Evolutionary conservation across 768 basidiomycete species (phyloP).

Genomic region (Gyrodon lividus): DNA sequence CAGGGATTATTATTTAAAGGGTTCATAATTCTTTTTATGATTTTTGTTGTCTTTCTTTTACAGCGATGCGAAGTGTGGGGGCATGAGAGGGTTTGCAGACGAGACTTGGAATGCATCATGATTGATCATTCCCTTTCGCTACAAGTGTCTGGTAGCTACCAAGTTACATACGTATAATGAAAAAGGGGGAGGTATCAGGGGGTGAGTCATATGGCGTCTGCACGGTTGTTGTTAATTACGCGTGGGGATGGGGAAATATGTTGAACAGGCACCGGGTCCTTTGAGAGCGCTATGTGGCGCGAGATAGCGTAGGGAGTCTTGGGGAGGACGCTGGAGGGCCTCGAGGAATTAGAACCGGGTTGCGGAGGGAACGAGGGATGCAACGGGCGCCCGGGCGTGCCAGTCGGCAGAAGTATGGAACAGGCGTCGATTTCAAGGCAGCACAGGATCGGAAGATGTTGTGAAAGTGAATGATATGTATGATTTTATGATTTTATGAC

Average conservation of each 20-base stretch:
- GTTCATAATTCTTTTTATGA: not conserved
- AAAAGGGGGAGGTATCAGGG: not conserved
- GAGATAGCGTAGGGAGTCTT: not conserved
- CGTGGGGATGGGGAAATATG: not conserved
- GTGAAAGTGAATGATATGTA: not conserved
- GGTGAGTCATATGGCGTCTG: not conserved
- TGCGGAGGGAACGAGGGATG: not conserved
- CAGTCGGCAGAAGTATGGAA: slow-evolving; percentile 4
- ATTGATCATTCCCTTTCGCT: not conserved
- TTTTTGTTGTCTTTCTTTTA: not conserved
- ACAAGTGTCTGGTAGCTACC: not conserved
- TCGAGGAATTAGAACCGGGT: no score
- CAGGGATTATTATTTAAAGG: not conserved
- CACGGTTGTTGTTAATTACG: not conserved
- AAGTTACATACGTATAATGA: not conserved
- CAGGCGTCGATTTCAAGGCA: slow-evolving; percentile 1
- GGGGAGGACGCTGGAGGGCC: not conserved
- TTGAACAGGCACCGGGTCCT: not conserved
- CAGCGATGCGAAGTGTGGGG: slow-evolving; percentile 3
- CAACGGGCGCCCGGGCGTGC: not conserved
- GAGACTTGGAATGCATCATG: not conserved
- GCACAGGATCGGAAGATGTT: not conserved
- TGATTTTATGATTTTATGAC: no score
- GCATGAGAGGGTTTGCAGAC: not conserved
- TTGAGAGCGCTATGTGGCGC: not conserved